A percentile compares a stretch with the other conserved stretches of the same genome.
phyloP scores from a whole-genome alignment of 169 alveolate genomes.

The Theileria annulata region DNA sequence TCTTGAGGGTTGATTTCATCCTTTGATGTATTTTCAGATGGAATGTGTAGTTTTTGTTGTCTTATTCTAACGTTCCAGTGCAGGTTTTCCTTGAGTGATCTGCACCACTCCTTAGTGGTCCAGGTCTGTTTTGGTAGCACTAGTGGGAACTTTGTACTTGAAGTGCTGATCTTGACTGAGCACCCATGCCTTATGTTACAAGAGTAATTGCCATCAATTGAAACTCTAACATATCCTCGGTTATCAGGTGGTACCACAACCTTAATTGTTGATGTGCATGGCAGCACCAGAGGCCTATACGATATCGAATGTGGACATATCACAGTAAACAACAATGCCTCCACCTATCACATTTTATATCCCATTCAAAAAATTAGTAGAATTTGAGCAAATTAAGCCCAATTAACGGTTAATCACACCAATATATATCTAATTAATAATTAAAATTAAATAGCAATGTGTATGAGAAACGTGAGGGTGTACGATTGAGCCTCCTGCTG shows the following conservation, averaged over 20 bases:
- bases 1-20: conserved; percentile 2
- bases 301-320: conserved; percentile 95
- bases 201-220: conserved; percentile 64
- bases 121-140: conserved; percentile 61
- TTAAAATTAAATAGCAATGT: not conserved
- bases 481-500: conserved; percentile 97
- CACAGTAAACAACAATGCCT: conserved; percentile 89
- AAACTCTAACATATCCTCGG: conserved; percentile 68
- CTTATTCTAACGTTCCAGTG: conserved; percentile 67
- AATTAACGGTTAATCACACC: too few species aligned
- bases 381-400: too few species aligned
- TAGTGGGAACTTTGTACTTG: conserved; percentile 50
- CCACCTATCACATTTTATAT: conserved; percentile 62
- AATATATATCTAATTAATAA: too few species aligned
- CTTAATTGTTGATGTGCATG: conserved; percentile 69
- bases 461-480: conserved; percentile 82
- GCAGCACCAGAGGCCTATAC: conserved; percentile 91
- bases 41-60: conserved; percentile 57
- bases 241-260: conserved; percentile 71
- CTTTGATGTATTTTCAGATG: conserved; percentile 20
- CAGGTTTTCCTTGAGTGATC: conserved; percentile 61
- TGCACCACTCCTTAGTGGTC: conserved; percentile 60
- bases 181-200: conserved; percentile 60
- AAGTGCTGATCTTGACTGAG: conserved; percentile 39
- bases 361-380: not conserved